Evolutionary conservation across 495 filamentous ascomycete species (phyloP).

Genomic region (Penicillium tannophilum): DNA sequence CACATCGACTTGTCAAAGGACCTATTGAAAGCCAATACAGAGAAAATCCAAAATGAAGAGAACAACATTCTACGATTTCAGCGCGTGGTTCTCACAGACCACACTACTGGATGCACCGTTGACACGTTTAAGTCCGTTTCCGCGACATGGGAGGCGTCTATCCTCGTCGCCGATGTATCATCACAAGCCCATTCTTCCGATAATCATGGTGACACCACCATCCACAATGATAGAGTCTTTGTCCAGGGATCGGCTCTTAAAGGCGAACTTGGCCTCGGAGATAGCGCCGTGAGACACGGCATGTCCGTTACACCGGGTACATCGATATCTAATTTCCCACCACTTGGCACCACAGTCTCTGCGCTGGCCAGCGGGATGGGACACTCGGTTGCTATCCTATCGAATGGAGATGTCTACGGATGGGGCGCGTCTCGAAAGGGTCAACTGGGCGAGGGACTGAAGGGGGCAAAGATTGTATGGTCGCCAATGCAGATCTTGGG

Average conservation of each 20-base stretch:
- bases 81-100: conserved; percentile 26
- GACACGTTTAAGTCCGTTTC: conserved; percentile 46
- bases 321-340: conserved; percentile 63
- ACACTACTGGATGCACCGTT: conserved; percentile 7
- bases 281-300: conserved; percentile 1
- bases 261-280: conserved; percentile 71
- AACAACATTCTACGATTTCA: conserved; percentile 27
- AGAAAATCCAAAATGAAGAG: neutral
- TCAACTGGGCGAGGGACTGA: conserved; percentile 63
- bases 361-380: conserved; percentile 71
- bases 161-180: conserved; percentile 48
- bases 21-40: neutral
- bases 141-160: conserved; percentile 76
- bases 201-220: neutral
- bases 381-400: conserved; percentile 73
- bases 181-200: neutral
- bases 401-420: conserved; percentile 77
- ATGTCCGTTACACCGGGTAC: neutral
- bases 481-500: conserved; percentile 59
- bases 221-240: conserved; percentile 49
- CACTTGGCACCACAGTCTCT: conserved; percentile 47
- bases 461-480: conserved; percentile 48
- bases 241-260: conserved; percentile 64
- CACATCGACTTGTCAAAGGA: neutral
- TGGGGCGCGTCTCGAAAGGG: conserved; percentile 88